phyloP scores from a whole-genome alignment of 106 monocot species.

The Apostasia shenzhenica region DNA sequence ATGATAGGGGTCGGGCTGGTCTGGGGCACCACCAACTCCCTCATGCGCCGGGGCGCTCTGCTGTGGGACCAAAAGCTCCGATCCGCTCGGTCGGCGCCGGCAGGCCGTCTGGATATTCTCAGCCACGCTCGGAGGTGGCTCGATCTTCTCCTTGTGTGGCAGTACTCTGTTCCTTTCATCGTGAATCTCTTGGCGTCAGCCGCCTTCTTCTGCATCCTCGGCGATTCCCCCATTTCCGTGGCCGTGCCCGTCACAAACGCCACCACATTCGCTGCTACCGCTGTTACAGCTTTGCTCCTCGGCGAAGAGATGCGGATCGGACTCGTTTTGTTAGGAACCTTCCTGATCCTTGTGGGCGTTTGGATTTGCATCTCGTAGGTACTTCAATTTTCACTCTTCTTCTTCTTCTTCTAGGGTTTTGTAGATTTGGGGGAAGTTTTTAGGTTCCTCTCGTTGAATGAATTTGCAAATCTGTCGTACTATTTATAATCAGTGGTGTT shows the following conservation, averaged over 20 bases:
- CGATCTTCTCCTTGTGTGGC: constrained; percentile 64
- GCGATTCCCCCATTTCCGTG: constrained; percentile 70
- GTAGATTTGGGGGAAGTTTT: background rate
- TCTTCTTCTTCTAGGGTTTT: background rate
- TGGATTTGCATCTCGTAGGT: constrained; percentile 68
- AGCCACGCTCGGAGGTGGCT: constrained; percentile 32
- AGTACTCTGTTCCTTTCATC: constrained; percentile 84
- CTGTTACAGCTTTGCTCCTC: constrained; percentile 46
- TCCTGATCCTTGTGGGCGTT: constrained; percentile 65
- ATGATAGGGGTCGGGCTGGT: constrained; percentile 84
- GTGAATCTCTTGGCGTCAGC: constrained; percentile 87
- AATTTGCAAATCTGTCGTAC: background rate
- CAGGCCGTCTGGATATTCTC: constrained; percentile 8
- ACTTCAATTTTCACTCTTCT: background rate
- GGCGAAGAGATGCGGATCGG: constrained; percentile 56
- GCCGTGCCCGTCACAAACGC: constrained; percentile 98
- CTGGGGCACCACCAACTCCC: constrained; percentile 89
- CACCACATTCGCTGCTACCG: constrained; percentile 91
- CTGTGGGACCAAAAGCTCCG: constrained; percentile 43
- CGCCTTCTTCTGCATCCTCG: constrained; percentile 82
- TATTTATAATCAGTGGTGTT: too few relatives aligned
- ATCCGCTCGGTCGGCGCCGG: background rate
- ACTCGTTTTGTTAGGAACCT: constrained; percentile 35
- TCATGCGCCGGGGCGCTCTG: constrained; percentile 80
- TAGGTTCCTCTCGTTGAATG: background rate